Base-by-base conservation (phyloP, 2,329 filamentous ascomycete species). In the Hypoxylon sp. region DNA sequence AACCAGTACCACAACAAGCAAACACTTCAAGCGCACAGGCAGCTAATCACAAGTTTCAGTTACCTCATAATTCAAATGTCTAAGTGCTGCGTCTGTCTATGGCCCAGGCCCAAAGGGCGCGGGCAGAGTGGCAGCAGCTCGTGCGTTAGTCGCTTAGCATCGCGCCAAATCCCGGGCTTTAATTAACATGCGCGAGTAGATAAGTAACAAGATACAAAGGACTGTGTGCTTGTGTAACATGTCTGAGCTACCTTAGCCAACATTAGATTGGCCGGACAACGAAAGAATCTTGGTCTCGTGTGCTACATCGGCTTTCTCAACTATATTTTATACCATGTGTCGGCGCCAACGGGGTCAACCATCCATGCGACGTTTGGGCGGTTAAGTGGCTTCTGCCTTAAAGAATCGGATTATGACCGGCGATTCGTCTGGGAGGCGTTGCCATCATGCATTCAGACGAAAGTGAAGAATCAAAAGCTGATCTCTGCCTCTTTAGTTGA, bases 1-100 rank as follows among this genome's bases (percentile, higher is more conserved):
- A 10, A 17, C 32, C 21, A 56, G 28, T 36, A 36, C 43, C 43
- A 55, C 19, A 53, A 13, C 28, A 58, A 69, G 60, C 60, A 65
- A 67, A 65, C 57, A 64, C 43, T 28, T 28, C 23, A 30, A 48
- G 28, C 23, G 50, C 36, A 38, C n/a, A 52, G 38, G 17, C 49
- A 41, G 36, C 58, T 58, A 60, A 62, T 30, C 34, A 14, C 17
- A 9, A 34, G n/a, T 43, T 13, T 21, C 17, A 61, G 34, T 14
- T 19, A 46, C 45, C 28, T 57, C 28, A 14, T 14, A 3, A 17
- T 32, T 41, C 7, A 21, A 57, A 45, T 30, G 32, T 50, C 13
- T 50, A 49, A 23, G 41, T 50, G 19, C 41, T 19, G 9, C 23
- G 32, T 28, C 48, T 5, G 23, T 41, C 5, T 13, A 21, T n/a